A percentile compares a stretch with the other conserved stretches of the same genome.
Evolutionary conservation across 2,329 filamentous ascomycete genomes (phyloP).

Genomic region (Ceratocystis albifundus): DNA sequence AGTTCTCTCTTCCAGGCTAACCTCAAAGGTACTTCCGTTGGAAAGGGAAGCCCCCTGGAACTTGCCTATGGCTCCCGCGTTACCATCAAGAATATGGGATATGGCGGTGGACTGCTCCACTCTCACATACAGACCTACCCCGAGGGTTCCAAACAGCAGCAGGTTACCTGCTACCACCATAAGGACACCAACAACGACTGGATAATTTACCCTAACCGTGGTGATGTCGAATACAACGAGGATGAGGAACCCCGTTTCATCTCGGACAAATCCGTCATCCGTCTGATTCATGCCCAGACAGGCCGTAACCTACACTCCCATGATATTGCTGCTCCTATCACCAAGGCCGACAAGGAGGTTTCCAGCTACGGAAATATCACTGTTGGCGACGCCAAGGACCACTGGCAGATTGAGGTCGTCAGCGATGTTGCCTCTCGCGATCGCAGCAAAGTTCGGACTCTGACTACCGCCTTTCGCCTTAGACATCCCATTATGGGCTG

Average conservation of each 20-base stretch:
- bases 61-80: conserved; percentile 78
- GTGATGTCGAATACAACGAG: conserved; percentile 58
- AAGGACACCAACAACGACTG: conserved; percentile 99
- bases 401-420: conserved; percentile 90
- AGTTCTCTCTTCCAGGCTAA: conserved; percentile 98
- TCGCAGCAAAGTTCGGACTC: conserved; percentile 70
- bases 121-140: conserved; percentile 95
- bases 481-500: conserved; percentile 73
- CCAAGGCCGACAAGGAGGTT: conserved; percentile 83
- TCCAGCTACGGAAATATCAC: conserved; percentile 94
- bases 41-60: conserved; percentile 87
- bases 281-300: conserved; percentile 86
- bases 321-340: conserved; percentile 73
- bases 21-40: conserved; percentile 82
- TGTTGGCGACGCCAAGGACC: conserved; percentile 91
- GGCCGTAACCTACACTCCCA: conserved; percentile 97
- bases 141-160: conserved; percentile 85
- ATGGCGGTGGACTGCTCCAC: conserved; percentile 89
- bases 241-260: conserved; percentile 65
- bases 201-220: conserved; percentile 94
- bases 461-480: conserved; percentile 86
- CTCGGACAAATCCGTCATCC: conserved; percentile 64
- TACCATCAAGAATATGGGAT: conserved; percentile 98
- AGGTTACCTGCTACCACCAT: conserved; percentile 98
- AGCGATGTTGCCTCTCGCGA: conserved; percentile 80